phyloP scores from a whole-genome alignment of 2,329 filamentous ascomycete species.

The Cladosporium oxysporum region DNA sequence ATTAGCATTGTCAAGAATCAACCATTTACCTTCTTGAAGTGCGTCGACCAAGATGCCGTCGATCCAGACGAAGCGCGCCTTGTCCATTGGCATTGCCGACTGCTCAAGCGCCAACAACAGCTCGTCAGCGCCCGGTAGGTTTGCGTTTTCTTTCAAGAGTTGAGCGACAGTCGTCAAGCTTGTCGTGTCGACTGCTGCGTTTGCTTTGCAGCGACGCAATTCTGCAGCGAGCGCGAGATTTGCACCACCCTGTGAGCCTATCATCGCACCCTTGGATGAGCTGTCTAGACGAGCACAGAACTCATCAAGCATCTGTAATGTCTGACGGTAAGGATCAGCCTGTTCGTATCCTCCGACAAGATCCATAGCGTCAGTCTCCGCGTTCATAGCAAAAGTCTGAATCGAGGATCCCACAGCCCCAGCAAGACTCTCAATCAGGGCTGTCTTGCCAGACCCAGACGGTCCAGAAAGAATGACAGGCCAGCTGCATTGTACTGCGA shows the following conservation, averaged over 20 bases:
- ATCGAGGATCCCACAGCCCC: constrained; percentile 73
- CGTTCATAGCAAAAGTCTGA: constrained; percentile 84
- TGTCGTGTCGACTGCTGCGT: constrained; percentile 12
- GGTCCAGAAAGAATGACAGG: constrained; percentile 86
- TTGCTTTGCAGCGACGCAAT: constrained; percentile 19
- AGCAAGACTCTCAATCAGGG: constrained; percentile 77
- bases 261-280: constrained; percentile 15
- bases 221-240: constrained; percentile 11
- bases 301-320: constrained; percentile 24
- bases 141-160: constrained; percentile 7
- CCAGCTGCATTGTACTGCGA: constrained; percentile 82
- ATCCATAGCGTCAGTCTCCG: constrained; percentile 96
- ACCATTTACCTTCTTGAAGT: constrained; percentile 81
- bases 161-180: constrained; percentile 19
- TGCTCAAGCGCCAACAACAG: constrained; percentile 21
- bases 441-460: constrained; percentile 84
- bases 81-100: constrained; percentile 53
- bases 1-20: constrained; percentile 96
- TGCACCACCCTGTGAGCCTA: background rate
- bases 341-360: constrained; percentile 97
- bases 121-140: constrained; percentile 13
- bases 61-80: constrained; percentile 91
- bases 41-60: constrained; percentile 91
- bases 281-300: constrained; percentile 22
- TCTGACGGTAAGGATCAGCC: constrained; percentile 70